phyloP scores from a whole-genome alignment of 768 basidiomycete species.

The Dendrothele bispora region DNA sequence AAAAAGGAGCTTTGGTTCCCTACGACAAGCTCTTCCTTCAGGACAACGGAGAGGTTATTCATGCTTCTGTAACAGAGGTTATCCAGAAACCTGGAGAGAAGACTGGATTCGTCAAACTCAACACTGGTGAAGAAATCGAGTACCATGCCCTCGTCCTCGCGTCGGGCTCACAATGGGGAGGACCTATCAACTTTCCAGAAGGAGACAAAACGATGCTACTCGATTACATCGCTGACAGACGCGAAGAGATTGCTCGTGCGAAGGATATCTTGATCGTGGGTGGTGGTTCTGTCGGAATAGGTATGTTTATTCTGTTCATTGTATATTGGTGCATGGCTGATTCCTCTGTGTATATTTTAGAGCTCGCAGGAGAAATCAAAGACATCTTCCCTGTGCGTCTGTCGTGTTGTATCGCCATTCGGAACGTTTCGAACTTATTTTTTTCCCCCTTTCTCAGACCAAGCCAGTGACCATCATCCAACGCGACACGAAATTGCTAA shows the following conservation, averaged over 20 bases:
- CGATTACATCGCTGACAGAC: constrained; percentile 27
- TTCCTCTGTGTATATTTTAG: constrained; percentile 16
- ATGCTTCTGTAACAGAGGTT: constrained; percentile 31
- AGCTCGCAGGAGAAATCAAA: constrained; percentile 21
- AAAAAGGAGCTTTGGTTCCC: constrained; percentile 36
- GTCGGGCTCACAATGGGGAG: constrained; percentile 56
- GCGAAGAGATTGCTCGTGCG: constrained; percentile 34
- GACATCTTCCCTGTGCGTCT: constrained; percentile 17
- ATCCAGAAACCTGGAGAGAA: constrained; percentile 30
- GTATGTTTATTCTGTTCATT: constrained; percentile 22
- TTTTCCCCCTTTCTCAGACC: too few relatives aligned
- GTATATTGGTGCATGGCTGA: constrained; percentile 8
- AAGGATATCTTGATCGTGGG: constrained; percentile 52
- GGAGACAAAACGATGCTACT: constrained; percentile 27
- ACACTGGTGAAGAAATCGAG: constrained; percentile 45
- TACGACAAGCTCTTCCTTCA: constrained; percentile 43
- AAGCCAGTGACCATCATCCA: constrained; percentile 49
- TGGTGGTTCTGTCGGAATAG: constrained; percentile 57
- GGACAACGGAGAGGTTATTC: constrained; percentile 46
- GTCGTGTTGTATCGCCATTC: too few relatives aligned
- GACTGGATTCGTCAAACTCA: constrained; percentile 48
- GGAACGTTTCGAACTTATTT: too few relatives aligned
- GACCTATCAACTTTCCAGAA: constrained; percentile 48
- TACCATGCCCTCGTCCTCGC: constrained; percentile 62
- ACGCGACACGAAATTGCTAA: constrained; percentile 38